Base-by-base conservation (phyloP, 305 asterid genomes). In the Solanum hybrid region DNA sequence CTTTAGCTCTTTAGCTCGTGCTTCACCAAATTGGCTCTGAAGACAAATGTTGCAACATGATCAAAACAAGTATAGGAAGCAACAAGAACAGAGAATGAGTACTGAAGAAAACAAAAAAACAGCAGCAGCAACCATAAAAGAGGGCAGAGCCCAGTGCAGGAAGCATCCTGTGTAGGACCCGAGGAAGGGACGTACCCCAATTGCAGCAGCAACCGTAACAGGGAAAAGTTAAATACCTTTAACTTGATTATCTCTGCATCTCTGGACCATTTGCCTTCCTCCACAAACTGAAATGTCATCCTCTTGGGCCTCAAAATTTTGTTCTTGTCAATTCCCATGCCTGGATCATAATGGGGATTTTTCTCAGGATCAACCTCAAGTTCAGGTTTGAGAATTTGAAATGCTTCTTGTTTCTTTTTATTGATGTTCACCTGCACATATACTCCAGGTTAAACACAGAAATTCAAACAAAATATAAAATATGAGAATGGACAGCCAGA, bases 261-360 rank as follows among this genome's bases (percentile, higher is more conserved):
- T 93, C 91, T 97, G 79, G 98, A 92, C 98, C 99, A 97, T 93
- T 96, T 97, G 90, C 99, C 99, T 94, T 96, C 99, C 93, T 97
- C 99, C 5, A 97, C 99, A 94, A 97, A 97, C 94, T 93, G 98
- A 93, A 97, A 94, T 76, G 89, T 91, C 95, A 93, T 93, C 93
- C 96, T 96, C 96, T 96, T 97, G 73, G 98, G 97, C 93, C 99
- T 95, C 94, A 97, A 91, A 85, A 97, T 89, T 95, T 97, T 97
- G 90, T 87, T 92, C 92, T 97, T 95, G 91, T 97, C 92, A 90
- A 97, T 93, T 37, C 99, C 99, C 98, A 97, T 93, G 80, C 92
- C 92, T 28, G 95, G 91, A 93, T 97, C 99, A 93, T 94, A 97
- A 93, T 94, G 94, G 34, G 99, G 99, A 92, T 97, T 94, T 87